Conservation (phyloP, 768 basidiomycete genomes). For the Paxillus involutus region DNA sequence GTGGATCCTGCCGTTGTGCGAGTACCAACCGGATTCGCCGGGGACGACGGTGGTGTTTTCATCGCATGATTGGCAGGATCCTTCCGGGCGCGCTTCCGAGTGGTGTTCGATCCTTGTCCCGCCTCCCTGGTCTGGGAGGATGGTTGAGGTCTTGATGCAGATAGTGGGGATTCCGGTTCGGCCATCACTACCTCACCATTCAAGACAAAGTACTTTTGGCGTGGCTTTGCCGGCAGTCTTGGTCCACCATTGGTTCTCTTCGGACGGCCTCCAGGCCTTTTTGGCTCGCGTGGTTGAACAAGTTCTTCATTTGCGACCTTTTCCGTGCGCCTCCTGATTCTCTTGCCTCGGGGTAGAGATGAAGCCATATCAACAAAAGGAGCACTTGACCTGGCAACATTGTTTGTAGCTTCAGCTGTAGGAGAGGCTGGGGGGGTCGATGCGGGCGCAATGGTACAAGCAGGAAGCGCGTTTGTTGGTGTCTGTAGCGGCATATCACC, state of each 20-base stretch:
- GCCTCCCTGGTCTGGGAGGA: background rate
- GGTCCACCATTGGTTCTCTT: background rate
- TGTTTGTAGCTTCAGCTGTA: background rate
- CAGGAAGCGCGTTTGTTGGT: background rate
- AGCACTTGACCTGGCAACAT: no score
- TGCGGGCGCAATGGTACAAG: background rate
- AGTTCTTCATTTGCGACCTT: background rate
- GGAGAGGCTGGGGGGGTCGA: background rate
- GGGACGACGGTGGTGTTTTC: conserved; percentile 1
- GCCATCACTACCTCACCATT: conserved; percentile 14
- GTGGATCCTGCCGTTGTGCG: background rate
- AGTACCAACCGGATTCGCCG: background rate
- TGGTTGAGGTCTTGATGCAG: background rate
- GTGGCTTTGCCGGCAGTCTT: background rate
- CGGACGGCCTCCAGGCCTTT: background rate
- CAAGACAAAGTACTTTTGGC: conserved; percentile 10
- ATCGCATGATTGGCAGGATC: background rate
- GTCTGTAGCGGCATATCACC: background rate
- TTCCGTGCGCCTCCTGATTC: background rate
- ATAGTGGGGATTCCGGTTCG: background rate
- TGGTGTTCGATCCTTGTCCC: background rate
- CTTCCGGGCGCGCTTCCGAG: background rate
- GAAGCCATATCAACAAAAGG: background rate
- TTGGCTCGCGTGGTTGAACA: background rate
- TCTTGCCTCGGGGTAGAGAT: background rate